phyloP scores from a whole-genome alignment of 2,329 filamentous ascomycete genomes.

The Leptographium galeiforme region DNA sequence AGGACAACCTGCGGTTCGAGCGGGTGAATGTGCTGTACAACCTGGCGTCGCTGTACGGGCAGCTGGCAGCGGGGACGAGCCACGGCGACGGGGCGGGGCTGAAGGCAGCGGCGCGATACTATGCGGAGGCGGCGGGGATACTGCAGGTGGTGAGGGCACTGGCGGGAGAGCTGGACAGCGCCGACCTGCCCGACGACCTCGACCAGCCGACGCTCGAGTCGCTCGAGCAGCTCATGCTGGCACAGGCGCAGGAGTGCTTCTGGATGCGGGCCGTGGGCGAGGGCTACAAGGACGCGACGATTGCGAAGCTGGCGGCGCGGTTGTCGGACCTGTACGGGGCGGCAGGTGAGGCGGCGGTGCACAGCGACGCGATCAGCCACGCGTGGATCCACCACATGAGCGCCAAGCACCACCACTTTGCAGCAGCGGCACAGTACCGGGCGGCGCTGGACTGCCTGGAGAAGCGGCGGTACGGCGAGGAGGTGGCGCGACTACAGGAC shows the following conservation, averaged over 20 bases:
- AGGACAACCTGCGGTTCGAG: constrained; percentile 64
- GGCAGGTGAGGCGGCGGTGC: constrained; percentile 73
- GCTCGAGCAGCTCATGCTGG: constrained; percentile 69
- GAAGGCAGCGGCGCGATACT: constrained; percentile 79
- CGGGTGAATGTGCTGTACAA: constrained; percentile 90
- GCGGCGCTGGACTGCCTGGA: constrained; percentile 85
- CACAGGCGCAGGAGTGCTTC: constrained; percentile 92
- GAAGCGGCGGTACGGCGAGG: constrained; percentile 89
- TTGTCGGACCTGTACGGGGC: constrained; percentile 84
- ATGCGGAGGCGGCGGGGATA: constrained; percentile 76
- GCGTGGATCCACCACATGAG: constrained; percentile 98
- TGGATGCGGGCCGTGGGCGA: constrained; percentile 97
- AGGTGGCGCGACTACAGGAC: constrained; percentile 75
- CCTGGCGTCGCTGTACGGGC: constrained; percentile 82
- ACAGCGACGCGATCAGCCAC: constrained; percentile 78
- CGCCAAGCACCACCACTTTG: constrained; percentile 95
- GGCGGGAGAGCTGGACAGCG: constrained; percentile 50
- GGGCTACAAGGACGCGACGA: constrained; percentile 78
- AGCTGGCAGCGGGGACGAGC: constrained; percentile 72
- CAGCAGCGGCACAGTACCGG: constrained; percentile 84
- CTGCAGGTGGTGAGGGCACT: constrained; percentile 63
- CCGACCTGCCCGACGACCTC: constrained; percentile 88
- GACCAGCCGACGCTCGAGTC: constrained; percentile 77
- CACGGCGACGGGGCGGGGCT: constrained; percentile 64
- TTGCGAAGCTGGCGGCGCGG: constrained; percentile 77